Evolutionary conservation across 768 basidiomycete species (phyloP).

Genomic region (Scleroderma citrinum): DNA sequence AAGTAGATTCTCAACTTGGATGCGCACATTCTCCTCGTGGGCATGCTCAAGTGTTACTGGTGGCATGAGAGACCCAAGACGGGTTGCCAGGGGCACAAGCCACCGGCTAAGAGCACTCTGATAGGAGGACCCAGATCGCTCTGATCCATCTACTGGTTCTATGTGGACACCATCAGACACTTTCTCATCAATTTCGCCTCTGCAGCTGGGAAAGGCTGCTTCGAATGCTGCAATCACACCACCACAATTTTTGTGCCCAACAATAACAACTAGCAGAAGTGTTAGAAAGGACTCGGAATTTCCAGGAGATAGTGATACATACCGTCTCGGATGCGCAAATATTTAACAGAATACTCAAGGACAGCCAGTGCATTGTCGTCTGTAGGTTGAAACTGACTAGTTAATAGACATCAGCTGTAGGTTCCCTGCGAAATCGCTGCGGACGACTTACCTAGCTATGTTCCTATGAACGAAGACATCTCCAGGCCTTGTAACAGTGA

Average conservation of each 20-base stretch:
- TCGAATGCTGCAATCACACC: conserved; percentile 46
- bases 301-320: conserved; percentile 26
- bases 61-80: conserved; percentile 38
- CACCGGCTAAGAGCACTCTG: conserved; percentile 57
- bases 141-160: conserved; percentile 5
- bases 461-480: conserved; percentile 83
- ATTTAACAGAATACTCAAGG: conserved; percentile 64
- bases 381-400: conserved; percentile 62
- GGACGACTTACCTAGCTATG: conserved; percentile 66
- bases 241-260: conserved; percentile 80
- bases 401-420: background rate
- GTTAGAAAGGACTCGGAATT: conserved; percentile 28
- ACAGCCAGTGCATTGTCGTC: conserved; percentile 70
- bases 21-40: conserved; percentile 55
- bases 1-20: conserved; percentile 45
- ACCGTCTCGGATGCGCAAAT: conserved; percentile 70
- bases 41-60: conserved; percentile 26
- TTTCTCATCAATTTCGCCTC: background rate
- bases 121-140: conserved; percentile 21
- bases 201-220: conserved; percentile 5
- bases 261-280: conserved; percentile 54
- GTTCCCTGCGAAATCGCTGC: background rate
- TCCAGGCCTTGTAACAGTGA: conserved; percentile 65
- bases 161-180: conserved; percentile 21
- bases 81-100: conserved; percentile 60